Base-by-base conservation (phyloP, 2,329 filamentous ascomycete genomes). In the Nemania abortiva region DNA sequence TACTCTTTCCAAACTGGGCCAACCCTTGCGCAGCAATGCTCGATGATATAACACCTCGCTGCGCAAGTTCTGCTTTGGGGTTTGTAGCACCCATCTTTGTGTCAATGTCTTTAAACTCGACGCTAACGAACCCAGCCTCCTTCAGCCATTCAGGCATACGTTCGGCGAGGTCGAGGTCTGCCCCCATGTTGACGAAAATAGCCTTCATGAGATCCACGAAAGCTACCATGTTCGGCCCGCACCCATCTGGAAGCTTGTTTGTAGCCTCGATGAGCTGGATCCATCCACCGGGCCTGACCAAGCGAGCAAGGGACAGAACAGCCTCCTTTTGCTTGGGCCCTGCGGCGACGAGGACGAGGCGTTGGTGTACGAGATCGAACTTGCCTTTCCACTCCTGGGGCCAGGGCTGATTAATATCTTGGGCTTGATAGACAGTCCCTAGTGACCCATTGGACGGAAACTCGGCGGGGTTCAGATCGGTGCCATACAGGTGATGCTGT, bases 241-340 rank as follows among this genome's bases (percentile, higher is more conserved):
- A 57, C 13, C 27, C 29, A 6, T 65, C 53, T 27, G 15, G 39
- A 22, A 65, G 39, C 24, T 52, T 34, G 29, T 65, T 57, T 22
- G 62, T 58, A 24, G 62, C 62, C 45, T 65, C 62, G 34, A 58
- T 65, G 62, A 65, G 34, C 53, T 65, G 62, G 39, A 65, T 52
- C 62, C 62, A 65, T n/a, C 62, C 62, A 15, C 62, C 62, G 45
- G 62, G 62, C 27, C 37, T 58, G 24, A 65, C 62, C 18, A 58
- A 37, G 18, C 42, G 31, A 7, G 13, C n/a, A 9, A 57, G 54
- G 5, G 53, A 49, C 39, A 31, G n/a, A 34, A 57, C 9, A 4
- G 54, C 62, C 1, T 65, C 54, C 53, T 52, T 52, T 29, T 58
- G 53, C 22, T 50, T 50, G 29, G 62, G 24, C 7, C 62, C 62